phyloP scores from a whole-genome alignment of 345 rosid species.

The Linum trigynum region DNA sequence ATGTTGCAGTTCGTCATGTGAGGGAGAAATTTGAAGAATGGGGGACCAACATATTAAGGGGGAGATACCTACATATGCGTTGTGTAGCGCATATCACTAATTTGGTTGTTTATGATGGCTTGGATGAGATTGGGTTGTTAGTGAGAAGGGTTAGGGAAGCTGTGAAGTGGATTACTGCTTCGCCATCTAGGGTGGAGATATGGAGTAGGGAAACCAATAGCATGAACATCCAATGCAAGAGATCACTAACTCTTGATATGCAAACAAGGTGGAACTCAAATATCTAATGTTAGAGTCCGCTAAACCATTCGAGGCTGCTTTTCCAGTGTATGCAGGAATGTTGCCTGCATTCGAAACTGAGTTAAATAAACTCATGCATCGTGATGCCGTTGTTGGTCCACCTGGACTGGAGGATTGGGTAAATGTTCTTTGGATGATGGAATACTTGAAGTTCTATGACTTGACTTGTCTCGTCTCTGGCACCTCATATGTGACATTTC shows the following conservation, averaged over 20 bases:
- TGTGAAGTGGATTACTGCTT: not conserved
- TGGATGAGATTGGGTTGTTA: not conserved
- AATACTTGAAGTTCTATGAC: too few relatives aligned
- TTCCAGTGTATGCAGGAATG: not conserved
- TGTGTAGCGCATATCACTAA: not conserved
- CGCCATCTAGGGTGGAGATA: not conserved
- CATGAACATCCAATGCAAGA: not conserved
- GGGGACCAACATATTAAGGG: too few relatives aligned
- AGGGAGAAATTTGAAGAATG: too few relatives aligned
- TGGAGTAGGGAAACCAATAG: not conserved
- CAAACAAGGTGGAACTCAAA: not conserved
- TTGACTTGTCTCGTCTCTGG: not conserved
- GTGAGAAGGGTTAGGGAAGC: not conserved
- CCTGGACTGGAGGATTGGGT: not conserved
- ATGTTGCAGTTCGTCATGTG: too few relatives aligned
- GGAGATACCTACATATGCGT: too few relatives aligned
- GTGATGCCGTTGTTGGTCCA: not conserved
- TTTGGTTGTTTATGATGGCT: not conserved
- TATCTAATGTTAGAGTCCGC: not conserved
- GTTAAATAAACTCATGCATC: not conserved
- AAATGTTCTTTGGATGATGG: not conserved
- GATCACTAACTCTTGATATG: not conserved
- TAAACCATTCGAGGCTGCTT: not conserved
- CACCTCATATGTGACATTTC: not conserved
- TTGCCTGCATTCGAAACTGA: not conserved